These are phyloP conservation scores for Naumovozyma dairenensis DNA, from an alignment of 805 yeast genomes.

Conservation along the genomic window DNA sequence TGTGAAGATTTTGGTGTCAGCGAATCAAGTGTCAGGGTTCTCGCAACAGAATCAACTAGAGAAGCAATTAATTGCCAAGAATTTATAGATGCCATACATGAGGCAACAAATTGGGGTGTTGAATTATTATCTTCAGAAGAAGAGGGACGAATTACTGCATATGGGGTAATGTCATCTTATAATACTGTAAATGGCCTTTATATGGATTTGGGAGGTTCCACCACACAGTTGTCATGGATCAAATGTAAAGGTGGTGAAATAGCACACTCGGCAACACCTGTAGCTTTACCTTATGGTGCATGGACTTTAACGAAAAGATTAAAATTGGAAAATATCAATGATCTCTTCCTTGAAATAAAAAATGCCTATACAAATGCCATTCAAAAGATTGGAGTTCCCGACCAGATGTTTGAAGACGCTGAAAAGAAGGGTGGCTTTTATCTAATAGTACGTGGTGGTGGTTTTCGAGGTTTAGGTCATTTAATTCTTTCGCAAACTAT, in stretches of 20 bases:
- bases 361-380: slow-evolving; percentile 41
- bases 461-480: slow-evolving; percentile 62
- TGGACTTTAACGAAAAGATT: slow-evolving; percentile 53
- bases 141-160: slow-evolving; percentile 59
- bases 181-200: slow-evolving; percentile 56
- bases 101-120: slow-evolving; percentile 60
- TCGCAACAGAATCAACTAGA: slow-evolving; percentile 68
- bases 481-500: slow-evolving; percentile 41
- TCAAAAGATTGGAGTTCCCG: slow-evolving; percentile 43
- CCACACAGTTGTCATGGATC: slow-evolving; percentile 63
- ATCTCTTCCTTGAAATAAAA: slow-evolving; percentile 43
- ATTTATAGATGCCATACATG: slow-evolving; percentile 44
- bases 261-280: slow-evolving; percentile 45
- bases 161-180: slow-evolving; percentile 67
- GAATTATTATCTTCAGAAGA: slow-evolving; percentile 48
- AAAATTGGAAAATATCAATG: slow-evolving; percentile 39
- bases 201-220: slow-evolving; percentile 68
- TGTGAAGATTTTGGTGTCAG: slow-evolving; percentile 70
- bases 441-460: slow-evolving; percentile 65
- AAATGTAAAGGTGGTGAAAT: slow-evolving; percentile 46
- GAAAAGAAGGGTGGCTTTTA: slow-evolving; percentile 49
- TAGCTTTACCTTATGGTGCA: slow-evolving; percentile 65
- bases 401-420: slow-evolving; percentile 41
- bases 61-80: slow-evolving; percentile 56
- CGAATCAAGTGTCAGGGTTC: slow-evolving; percentile 48